Conservation (phyloP, 2,329 filamentous ascomycete species). For the Amauroascus niger region DNA sequence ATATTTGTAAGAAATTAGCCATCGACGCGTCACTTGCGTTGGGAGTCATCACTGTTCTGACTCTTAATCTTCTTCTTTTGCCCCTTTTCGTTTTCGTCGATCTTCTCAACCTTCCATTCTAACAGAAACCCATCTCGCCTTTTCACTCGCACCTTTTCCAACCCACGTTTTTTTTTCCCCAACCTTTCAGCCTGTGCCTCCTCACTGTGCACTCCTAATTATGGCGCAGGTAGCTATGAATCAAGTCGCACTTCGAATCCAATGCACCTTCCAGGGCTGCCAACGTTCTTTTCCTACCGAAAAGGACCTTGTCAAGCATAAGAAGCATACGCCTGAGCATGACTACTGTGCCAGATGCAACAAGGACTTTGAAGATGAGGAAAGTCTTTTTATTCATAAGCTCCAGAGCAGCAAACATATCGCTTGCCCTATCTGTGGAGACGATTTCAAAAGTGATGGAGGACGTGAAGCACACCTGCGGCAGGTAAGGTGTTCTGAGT, state of each 20-base stretch:
- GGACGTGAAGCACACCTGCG: conserved; percentile 46
- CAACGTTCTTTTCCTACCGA: conserved; percentile 36
- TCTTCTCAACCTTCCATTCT: no score
- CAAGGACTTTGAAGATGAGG: conserved; percentile 39
- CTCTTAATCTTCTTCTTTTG: neutral
- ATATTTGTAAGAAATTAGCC: no score
- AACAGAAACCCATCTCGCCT: no score
- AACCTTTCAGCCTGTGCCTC: no score
- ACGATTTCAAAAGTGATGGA: conserved; percentile 46
- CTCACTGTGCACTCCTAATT: no score
- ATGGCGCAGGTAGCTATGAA: no score
- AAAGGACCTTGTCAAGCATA: conserved; percentile 44
- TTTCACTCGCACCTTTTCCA: neutral
- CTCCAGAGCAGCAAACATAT: conserved; percentile 40
- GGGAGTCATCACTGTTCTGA: neutral
- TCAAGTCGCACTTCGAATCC: conserved; percentile 23
- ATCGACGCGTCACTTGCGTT: no score
- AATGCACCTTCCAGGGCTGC: conserved; percentile 42
- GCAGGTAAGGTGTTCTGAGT: conserved; percentile 29
- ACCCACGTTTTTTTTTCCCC: neutral
- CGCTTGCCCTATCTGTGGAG: conserved; percentile 48
- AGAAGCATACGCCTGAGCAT: conserved; percentile 34
- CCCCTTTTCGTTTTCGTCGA: neutral
- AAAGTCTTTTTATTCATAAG: conserved; percentile 42
- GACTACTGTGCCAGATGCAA: conserved; percentile 37